Base-by-base conservation (phyloP, 768 basidiomycete species). In the Neoboletus subvelutipes region DNA sequence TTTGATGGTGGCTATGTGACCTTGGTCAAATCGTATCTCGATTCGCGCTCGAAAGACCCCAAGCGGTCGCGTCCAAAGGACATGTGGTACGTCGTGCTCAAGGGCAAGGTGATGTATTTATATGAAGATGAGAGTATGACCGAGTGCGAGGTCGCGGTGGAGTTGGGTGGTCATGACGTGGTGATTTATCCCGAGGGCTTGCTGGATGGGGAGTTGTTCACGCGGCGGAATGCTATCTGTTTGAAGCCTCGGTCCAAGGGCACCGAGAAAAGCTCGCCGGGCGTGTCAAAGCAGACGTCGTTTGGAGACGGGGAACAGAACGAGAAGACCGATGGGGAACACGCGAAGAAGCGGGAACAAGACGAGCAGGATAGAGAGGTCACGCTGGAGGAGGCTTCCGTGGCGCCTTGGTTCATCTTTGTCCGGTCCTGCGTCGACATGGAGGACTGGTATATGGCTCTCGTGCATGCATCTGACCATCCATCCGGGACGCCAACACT, bases 381-480 rank as follows among this genome's bases (percentile, higher is more conserved):
- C 31, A 80, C 78, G 39, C 71, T 76, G 57, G 81, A 84, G 58
- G 78, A 85, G 68, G 78, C 81, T 1, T 60, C 79, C 50, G 74
- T 80, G 6, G 82, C 83, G 2, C 89, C 93, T 2, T 98, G 94
- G 94, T 99, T 89, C 77, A 85, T 99, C 64, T 98, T 98, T 73
- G 85, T 93, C 20, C 86, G 88, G 59, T 87, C 85, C 29, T 93
- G 87, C 71, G 77, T 86, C 52, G 91, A 94, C 68, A 97, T 98
- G 92, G 97, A 99, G 73, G 96, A 99, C 73, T 98, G 94, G 92
- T 94, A 94, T 70, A 75, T 92, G 36, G 79, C 92, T 0, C 80
- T 97, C 53, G 71, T 93, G 22, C 88, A 92, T 55, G 88, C 88
- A 0, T 85, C 86, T 9, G 77, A 83, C 56, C 73, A 87, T 52